phyloP scores from a whole-genome alignment of 495 filamentous ascomycete genomes.

The Penicillium steckii region DNA sequence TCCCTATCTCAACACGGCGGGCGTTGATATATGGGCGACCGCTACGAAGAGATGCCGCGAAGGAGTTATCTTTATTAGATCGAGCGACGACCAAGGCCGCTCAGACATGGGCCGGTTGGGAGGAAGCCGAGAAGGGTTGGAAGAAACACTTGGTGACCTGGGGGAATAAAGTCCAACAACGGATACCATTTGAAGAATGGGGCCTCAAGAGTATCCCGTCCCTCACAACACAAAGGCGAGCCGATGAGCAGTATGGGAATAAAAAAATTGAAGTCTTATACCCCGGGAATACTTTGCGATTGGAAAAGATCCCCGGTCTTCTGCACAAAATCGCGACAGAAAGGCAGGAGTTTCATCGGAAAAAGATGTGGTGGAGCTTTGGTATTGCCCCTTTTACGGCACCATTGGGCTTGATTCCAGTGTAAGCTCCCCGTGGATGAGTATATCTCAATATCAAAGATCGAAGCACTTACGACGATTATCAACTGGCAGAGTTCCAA shows the following conservation, averaged over 20 bases:
- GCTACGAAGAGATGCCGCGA: conserved; percentile 46
- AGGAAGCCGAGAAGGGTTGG: conserved; percentile 80
- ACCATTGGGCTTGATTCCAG: conserved; percentile 76
- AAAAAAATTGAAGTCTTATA: conserved; percentile 75
- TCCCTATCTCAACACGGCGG: conserved; percentile 88
- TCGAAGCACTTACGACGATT: conserved; percentile 6
- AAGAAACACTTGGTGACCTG: conserved; percentile 80
- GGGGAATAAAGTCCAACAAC: conserved; percentile 79
- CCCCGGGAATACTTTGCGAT: conserved; percentile 65
- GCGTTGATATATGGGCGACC: conserved; percentile 93
- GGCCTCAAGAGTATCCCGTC: conserved; percentile 92
- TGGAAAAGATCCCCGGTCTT: conserved; percentile 57
- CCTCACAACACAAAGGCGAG: conserved; percentile 62
- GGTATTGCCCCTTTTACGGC: conserved; percentile 79
- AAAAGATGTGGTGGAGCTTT: conserved; percentile 75
- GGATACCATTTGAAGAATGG: conserved; percentile 97
- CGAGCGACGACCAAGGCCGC: conserved; percentile 65
- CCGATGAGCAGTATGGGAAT: conserved; percentile 60
- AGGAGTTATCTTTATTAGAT: conserved; percentile 58
- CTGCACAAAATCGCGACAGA: conserved; percentile 70
- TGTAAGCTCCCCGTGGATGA: conserved; percentile 56
- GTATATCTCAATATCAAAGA: not conserved
- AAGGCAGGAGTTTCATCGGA: conserved; percentile 71
- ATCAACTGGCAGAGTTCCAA: conserved; percentile 67
- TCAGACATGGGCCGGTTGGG: conserved; percentile 80